Evolutionary conservation across 257 asterid species (phyloP), one percentile per base, ranked within the genome.

Genomic region (Gardenia jasminoides): DNA sequence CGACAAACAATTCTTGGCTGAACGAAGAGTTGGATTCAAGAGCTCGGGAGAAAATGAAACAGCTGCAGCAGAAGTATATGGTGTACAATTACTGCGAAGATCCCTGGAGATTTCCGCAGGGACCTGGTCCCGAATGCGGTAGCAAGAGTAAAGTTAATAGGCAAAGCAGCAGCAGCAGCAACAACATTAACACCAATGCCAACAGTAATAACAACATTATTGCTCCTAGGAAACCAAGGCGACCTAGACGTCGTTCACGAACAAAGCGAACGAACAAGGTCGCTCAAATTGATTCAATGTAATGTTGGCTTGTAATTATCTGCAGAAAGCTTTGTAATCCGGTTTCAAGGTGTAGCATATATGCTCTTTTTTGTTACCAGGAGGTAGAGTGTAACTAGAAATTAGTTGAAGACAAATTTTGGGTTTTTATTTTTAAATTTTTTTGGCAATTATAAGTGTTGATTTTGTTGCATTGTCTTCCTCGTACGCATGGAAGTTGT

Each of bases 81-180:
- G 89, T 89, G 16, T 91, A 93, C 83, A 88, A 93, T 83, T 93
- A 91, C 76, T 93, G 98, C 52, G 83, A 77, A 50, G 98, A 93
- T 58, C 86, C 72, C 22, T 88, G 92, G 96, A 88, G 98, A 82
- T 93, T 93, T 70, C 94, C 93, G 3, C 83, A 84, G 67, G 97
- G 96, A 0, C 85, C 88, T 39, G 91, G 86, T 0, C 93, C 84
- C 19, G 97, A 90, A 68, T 93, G 98, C 76, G 84, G 26, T 13
- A 16, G 3, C 47, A 10, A 41, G 1, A 26, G 48, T 12, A 75
- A 44, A 41, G 15, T 0, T 30, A 30, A 17, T 1, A 19, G 13
- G 22, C 24, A 67, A 41, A 69, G 48, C 20, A 41, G 41, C 24
- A 41, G 41, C 24, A 41, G 16, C 44, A 24, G 10, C 19, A 43